Evolutionary conservation across 768 basidiomycete genomes (phyloP).

Genomic region (Nidularia pulvinata): DNA sequence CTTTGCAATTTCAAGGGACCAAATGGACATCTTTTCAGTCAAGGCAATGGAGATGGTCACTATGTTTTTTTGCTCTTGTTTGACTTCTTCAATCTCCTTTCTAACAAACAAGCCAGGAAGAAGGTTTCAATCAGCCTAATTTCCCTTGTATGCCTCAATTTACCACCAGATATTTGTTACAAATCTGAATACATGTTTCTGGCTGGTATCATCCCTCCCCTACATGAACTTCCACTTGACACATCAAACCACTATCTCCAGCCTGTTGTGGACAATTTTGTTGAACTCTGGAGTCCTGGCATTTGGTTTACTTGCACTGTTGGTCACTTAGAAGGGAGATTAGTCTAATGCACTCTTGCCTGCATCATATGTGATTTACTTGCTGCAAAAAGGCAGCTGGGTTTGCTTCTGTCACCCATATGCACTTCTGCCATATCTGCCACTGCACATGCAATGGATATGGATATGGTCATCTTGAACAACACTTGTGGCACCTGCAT

Average conservation of each 20-base stretch:
- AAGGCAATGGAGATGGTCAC: conserved; percentile 12
- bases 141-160: conserved; percentile 30
- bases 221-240: conserved; percentile 20
- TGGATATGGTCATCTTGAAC: conserved; percentile 10
- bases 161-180: conserved; percentile 24
- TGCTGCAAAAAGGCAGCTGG: conserved; percentile 21
- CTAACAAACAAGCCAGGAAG: conserved; percentile 20
- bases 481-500: conserved; percentile 11
- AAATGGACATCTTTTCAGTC: conserved; percentile 17
- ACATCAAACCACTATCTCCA: conserved; percentile 18
- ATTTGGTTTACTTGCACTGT: conserved; percentile 15
- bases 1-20: conserved; percentile 21
- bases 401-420: conserved; percentile 9
- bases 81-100: conserved; percentile 32
- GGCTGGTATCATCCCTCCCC: conserved; percentile 31
- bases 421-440: conserved; percentile 13
- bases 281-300: conserved; percentile 24
- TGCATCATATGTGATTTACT: conserved; percentile 31
- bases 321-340: conserved; percentile 9
- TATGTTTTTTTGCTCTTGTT: conserved; percentile 25
- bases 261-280: conserved; percentile 22
- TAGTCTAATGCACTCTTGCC: conserved; percentile 19
- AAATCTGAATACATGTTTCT: conserved; percentile 29
- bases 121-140: conserved; percentile 23
- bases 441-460: conserved; percentile 2